These are phyloP conservation scores for Alternaria longipes DNA, from an alignment of 2,329 filamentous ascomycete genomes.

Conservation along the genomic window DNA sequence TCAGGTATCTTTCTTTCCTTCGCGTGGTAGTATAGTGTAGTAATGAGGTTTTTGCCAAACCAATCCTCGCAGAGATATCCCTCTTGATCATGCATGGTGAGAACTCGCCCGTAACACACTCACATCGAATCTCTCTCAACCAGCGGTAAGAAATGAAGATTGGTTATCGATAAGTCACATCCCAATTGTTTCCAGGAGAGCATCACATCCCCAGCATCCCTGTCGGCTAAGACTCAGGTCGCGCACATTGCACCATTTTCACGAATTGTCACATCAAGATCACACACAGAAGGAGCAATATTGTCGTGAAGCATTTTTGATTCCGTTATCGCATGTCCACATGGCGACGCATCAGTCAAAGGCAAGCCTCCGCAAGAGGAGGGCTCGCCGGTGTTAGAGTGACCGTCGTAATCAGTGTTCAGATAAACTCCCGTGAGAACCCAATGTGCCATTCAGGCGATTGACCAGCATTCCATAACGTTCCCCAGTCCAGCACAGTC, in stretches of 20 bases:
- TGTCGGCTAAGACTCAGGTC: constrained; percentile 1
- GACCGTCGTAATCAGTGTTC: constrained; percentile 38
- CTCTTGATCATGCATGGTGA: too few relatives aligned
- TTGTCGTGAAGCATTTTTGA: constrained; percentile 52
- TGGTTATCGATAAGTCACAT: not conserved
- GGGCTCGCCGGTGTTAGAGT: constrained; percentile 51
- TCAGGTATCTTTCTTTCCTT: not conserved
- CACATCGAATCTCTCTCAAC: too few relatives aligned
- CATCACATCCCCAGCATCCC: not conserved
- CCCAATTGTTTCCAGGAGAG: not conserved
- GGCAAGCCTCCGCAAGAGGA: constrained; percentile 36
- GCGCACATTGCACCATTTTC: constrained; percentile 3
- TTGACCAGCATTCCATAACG: constrained; percentile 48
- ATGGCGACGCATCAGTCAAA: constrained; percentile 50
- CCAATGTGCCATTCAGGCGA: constrained; percentile 34
- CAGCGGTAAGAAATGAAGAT: too few relatives aligned
- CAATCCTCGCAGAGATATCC: too few relatives aligned
- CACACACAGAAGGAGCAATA: constrained; percentile 19
- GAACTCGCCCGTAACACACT: too few relatives aligned
- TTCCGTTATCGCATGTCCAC: constrained; percentile 48
- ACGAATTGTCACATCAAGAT: constrained; percentile 1
- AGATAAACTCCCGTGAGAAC: constrained; percentile 48
- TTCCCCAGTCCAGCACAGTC: constrained; percentile 41
- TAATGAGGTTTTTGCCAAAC: not conserved
- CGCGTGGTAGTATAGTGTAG: not conserved